Percentiles rank a stretch among this genome's conserved stretches.
Evolutionary conservation across 768 basidiomycete genomes (phyloP).

Genomic region (Lactifluus volemus): DNA sequence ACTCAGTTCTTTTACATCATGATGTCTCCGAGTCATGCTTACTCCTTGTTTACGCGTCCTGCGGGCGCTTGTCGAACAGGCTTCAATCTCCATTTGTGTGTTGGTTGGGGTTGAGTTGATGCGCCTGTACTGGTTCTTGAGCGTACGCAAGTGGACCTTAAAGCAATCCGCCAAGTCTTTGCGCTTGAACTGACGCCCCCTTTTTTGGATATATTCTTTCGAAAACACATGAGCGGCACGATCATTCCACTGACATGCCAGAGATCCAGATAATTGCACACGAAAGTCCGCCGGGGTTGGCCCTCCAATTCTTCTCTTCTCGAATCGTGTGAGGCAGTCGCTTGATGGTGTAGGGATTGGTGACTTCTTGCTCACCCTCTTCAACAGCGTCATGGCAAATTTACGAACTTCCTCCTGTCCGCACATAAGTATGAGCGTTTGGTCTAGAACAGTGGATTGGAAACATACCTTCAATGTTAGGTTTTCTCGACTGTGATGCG

Average conservation of each 20-base stretch:
- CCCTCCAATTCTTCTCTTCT: neutral
- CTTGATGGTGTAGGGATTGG: neutral
- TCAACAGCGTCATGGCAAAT: neutral
- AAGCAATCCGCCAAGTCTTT: neutral
- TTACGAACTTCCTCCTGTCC: neutral
- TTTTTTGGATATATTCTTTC: neutral
- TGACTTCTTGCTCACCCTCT: neutral
- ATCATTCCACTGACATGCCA: neutral
- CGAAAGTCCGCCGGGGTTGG: neutral
- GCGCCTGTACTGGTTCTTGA: neutral
- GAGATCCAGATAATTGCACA: neutral
- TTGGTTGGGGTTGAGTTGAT: neutral
- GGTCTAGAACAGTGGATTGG: neutral
- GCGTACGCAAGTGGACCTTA: neutral
- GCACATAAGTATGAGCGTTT: neutral
- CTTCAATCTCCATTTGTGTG: neutral
- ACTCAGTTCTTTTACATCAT: too few relatives aligned
- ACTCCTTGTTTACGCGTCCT: neutral
- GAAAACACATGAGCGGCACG: neutral
- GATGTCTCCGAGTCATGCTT: neutral
- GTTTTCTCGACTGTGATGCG: neutral
- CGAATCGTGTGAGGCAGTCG: neutral
- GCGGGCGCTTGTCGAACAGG: neutral
- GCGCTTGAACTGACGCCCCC: neutral
- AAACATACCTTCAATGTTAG: neutral